Evolutionary conservation across 345 rosid genomes (phyloP).

Genomic region (Eucalyptus cladocalyx): DNA sequence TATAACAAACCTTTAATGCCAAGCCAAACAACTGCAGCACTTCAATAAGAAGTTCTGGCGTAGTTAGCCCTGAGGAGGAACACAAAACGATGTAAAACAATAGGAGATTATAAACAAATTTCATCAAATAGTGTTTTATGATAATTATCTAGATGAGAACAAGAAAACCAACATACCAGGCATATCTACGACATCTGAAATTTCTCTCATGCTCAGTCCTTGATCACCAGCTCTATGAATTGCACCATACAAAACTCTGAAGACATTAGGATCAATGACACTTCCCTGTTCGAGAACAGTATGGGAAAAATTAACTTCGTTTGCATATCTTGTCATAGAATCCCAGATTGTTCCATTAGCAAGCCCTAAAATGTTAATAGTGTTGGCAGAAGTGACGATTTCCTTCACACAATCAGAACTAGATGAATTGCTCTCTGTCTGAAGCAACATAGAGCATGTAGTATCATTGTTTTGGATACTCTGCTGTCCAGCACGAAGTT

Average conservation of each 20-base stretch:
- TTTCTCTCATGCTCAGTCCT: slow-evolving; percentile 65
- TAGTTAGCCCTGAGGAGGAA: slow-evolving; percentile 36
- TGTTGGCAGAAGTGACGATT: slow-evolving; percentile 12
- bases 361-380: slow-evolving; percentile 19
- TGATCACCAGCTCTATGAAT: slow-evolving; percentile 94
- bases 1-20: slow-evolving; percentile 66
- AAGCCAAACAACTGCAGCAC: slow-evolving; percentile 75
- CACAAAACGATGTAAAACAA: slow-evolving; percentile 3
- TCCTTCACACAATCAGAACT: slow-evolving; percentile 21
- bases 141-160: background rate
- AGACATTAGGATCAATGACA: slow-evolving; percentile 31
- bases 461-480: slow-evolving; percentile 11
- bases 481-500: slow-evolving; percentile 3
- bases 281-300: slow-evolving; percentile 9
- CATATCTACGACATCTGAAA: slow-evolving; percentile 26
- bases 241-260: slow-evolving; percentile 37
- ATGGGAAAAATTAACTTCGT: slow-evolving; percentile 19
- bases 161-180: slow-evolving; percentile 15
- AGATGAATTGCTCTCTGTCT: slow-evolving; percentile 3
- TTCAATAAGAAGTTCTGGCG: slow-evolving; percentile 32
- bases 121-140: background rate
- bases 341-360: slow-evolving; percentile 56
- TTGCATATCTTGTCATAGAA: slow-evolving; percentile 56
- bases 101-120: background rate
- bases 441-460: slow-evolving; percentile 3